These are phyloP conservation scores for Solanum virginianum DNA, from an alignment of 257 asterid species.

Conservation along the genomic window DNA sequence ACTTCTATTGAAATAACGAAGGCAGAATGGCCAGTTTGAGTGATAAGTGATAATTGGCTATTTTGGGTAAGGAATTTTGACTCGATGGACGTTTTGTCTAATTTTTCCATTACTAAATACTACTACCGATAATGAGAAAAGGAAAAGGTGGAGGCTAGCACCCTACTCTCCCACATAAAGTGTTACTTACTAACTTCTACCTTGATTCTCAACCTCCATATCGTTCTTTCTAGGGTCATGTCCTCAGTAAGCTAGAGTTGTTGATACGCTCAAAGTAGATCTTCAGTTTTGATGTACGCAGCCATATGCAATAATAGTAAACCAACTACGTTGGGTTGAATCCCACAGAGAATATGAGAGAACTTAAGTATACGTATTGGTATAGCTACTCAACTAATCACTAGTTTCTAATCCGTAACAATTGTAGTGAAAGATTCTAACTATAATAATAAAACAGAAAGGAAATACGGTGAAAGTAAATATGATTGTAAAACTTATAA, in stretches of 20 bases:
- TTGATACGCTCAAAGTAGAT: not conserved
- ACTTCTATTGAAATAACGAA: no score
- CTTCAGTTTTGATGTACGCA: not conserved
- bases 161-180: not conserved
- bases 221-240: not conserved
- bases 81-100: no score
- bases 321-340: not conserved
- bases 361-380: not conserved
- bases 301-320: not conserved
- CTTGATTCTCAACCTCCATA: not conserved
- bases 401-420: no score
- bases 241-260: not conserved
- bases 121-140: not conserved
- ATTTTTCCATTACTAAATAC: not conserved
- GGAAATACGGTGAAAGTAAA: no score
- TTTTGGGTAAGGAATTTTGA: no score
- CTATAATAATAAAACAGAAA: no score
- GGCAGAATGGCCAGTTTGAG: no score
- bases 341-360: not conserved
- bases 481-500: no score
- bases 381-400: not conserved
- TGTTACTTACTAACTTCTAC: not conserved
- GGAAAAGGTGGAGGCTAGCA: not conserved
- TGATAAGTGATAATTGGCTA: no score
- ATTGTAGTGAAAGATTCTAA: no score